These are phyloP conservation scores for Yarrowia sp. DNA, from an alignment of 805 yeast species.

Conservation along the genomic window DNA sequence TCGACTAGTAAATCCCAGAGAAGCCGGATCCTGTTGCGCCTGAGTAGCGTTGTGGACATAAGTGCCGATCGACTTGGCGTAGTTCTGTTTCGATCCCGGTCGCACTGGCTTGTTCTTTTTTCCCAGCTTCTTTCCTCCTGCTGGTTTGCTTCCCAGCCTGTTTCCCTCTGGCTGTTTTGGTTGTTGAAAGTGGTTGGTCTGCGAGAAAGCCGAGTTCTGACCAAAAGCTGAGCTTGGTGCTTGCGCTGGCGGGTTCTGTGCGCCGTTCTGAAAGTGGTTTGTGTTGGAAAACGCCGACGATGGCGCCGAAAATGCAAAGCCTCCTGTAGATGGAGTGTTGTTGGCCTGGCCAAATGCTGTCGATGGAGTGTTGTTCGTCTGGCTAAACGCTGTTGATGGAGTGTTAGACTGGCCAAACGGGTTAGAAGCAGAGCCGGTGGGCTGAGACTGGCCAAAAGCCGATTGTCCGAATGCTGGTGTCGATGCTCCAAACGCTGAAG, in stretches of 20 bases:
- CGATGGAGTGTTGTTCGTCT: not conserved
- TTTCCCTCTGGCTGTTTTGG: too few species aligned
- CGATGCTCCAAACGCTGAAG: not conserved
- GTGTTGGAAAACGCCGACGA: not conserved
- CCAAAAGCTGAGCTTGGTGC: not conserved
- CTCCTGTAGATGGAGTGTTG: not conserved
- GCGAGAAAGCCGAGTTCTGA: not conserved
- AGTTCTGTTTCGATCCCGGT: not conserved
- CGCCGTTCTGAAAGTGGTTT: not conserved
- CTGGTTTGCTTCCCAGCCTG: too few species aligned
- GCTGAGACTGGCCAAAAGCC: not conserved
- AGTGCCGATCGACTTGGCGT: not conserved
- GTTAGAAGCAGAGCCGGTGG: not conserved
- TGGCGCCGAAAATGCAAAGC: constrained; percentile 6
- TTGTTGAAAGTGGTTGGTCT: not conserved
- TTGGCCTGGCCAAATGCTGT: too few species aligned
- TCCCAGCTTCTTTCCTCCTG: not conserved
- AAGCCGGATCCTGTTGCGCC: not conserved
- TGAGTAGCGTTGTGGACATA: not conserved
- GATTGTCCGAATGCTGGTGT: not conserved
- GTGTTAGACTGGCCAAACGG: not conserved
- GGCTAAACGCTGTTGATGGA: too few species aligned
- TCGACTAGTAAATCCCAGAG: not conserved
- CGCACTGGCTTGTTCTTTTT: not conserved
- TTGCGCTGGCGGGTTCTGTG: not conserved